These are phyloP conservation scores for Eudorina sp. DNA, from an alignment of 139 green algal species.

Conservation along the genomic window DNA sequence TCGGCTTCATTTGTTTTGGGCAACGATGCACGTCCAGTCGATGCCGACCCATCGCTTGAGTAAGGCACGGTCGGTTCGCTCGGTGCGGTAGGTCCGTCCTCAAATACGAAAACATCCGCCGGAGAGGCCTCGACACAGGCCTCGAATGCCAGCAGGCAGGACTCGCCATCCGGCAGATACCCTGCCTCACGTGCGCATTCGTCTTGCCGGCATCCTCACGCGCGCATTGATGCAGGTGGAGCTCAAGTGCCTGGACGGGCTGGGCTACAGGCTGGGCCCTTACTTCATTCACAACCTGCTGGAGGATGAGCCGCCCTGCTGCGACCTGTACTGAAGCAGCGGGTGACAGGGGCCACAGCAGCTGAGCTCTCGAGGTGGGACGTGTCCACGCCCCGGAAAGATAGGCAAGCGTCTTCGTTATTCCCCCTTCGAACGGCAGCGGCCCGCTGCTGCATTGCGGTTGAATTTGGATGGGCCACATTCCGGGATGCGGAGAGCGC, in stretches of 20 bases:
- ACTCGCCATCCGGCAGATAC: not conserved
- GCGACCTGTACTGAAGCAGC: conserved; percentile 13
- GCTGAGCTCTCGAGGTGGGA: no score
- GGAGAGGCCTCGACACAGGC: not conserved
- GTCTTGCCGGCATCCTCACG: not conserved
- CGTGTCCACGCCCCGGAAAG: no score
- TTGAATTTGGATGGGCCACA: no score
- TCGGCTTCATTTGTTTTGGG: not conserved
- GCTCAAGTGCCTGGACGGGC: conserved; percentile 60
- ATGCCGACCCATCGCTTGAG: not conserved
- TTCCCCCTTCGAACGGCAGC: no score
- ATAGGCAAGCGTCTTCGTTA: no score
- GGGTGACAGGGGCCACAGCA: no score
- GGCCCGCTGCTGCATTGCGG: no score
- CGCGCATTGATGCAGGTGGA: conserved; percentile 53
- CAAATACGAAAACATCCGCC: not conserved
- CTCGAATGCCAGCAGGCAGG: not conserved
- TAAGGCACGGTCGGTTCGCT: not conserved
- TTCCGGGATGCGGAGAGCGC: no score
- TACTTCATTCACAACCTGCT: conserved; percentile 51
- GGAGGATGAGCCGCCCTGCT: conserved; percentile 20
- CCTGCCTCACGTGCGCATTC: not conserved
- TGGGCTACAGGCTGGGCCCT: conserved; percentile 62
- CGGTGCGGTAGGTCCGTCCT: not conserved
- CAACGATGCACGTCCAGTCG: not conserved